Percentiles rank a stretch among this genome's conserved stretches.
Conservation (phyloP, 2,329 filamentous ascomycete species). For the Botrytis pseudocinerea region DNA sequence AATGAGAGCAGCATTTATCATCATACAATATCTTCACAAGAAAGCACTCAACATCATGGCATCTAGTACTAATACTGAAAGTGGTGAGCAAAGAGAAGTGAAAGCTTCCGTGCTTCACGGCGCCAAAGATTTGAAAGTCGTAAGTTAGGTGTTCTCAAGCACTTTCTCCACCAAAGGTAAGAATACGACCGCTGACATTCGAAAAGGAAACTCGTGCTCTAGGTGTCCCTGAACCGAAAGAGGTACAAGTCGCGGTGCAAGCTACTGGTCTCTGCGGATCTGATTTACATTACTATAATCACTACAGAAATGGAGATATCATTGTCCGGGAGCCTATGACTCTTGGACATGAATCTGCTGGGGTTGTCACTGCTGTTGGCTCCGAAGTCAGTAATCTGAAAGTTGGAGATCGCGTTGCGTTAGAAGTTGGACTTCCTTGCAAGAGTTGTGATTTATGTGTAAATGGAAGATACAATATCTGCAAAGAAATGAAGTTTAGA, state of each 20-base stretch:
- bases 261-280: conserved; percentile 97
- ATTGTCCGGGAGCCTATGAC: conserved; percentile 85
- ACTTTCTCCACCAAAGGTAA: not conserved
- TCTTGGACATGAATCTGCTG: conserved; percentile 90
- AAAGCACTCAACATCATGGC: conserved; percentile 1
- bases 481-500: conserved; percentile 55
- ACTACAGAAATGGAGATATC: conserved; percentile 93
- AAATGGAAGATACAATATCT: conserved; percentile 92
- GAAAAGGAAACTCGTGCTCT: conserved; percentile 40
- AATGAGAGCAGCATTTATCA: not conserved
- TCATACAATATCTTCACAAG: not conserved
- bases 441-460: conserved; percentile 84
- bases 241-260: conserved; percentile 85
- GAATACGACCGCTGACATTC: not conserved
- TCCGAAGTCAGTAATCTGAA: conserved; percentile 74
- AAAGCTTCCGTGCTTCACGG: conserved; percentile 41
- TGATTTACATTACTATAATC: conserved; percentile 96
- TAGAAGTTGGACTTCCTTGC: conserved; percentile 94
- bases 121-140: conserved; percentile 40
- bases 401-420: conserved; percentile 84
- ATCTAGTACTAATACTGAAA: conserved; percentile 24
- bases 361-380: conserved; percentile 77
- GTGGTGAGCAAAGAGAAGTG: conserved; percentile 27
- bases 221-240: conserved; percentile 41
- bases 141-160: conserved; percentile 27